Evolutionary conservation across 345 rosid species (phyloP).

Genomic region (Hibiscus mutabilis): DNA sequence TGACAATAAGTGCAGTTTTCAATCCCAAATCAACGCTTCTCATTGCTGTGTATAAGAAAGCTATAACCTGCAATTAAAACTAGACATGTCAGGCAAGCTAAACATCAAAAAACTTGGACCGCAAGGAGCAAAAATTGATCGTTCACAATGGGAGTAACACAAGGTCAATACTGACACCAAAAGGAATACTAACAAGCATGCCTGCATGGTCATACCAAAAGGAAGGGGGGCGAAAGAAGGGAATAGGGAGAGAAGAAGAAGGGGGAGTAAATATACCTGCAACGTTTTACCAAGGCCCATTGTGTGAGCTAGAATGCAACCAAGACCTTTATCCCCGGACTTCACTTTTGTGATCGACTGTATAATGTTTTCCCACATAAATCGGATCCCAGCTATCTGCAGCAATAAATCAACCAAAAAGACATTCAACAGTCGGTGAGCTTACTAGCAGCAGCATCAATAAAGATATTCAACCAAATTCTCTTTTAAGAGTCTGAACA

Average conservation of each 20-base stretch:
- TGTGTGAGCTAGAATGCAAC: conserved; percentile 97
- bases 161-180: neutral
- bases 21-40: conserved; percentile 85
- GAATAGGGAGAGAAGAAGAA: neutral
- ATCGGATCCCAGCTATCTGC: conserved; percentile 93
- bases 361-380: conserved; percentile 97
- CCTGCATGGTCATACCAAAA: neutral
- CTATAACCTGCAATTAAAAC: conserved; percentile 73
- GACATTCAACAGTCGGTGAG: neutral
- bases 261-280: conserved; percentile 50
- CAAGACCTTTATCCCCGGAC: conserved; percentile 96
- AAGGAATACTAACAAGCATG: neutral
- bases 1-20: conserved; percentile 82
- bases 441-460: neutral
- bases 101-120: neutral
- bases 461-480: conserved; percentile 6
- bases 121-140: neutral
- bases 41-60: conserved; percentile 95
- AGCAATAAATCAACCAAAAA: conserved; percentile 23
- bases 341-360: conserved; percentile 77
- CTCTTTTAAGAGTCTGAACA: neutral
- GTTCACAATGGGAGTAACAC: neutral
- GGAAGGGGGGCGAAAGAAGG: neutral
- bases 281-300: conserved; percentile 99
- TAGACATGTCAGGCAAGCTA: conserved; percentile 18